phyloP scores from a whole-genome alignment of 2,329 filamentous ascomycete genomes.

The Nannizzia gypsea region DNA sequence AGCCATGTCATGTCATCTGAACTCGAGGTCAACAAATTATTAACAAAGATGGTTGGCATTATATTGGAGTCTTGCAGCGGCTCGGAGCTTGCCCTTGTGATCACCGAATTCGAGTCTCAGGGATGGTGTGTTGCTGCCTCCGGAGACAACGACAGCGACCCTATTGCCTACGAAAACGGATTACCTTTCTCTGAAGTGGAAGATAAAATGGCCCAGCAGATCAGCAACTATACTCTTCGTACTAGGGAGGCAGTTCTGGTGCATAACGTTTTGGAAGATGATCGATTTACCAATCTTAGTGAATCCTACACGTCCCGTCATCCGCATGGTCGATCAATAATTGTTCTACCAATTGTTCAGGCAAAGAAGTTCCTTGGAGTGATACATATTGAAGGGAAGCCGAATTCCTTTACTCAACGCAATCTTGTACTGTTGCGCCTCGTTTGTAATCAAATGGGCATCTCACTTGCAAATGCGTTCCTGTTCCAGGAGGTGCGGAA shows the following conservation, averaged over 20 bases:
- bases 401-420: slow-evolving; percentile 53
- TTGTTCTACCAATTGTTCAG: slow-evolving; percentile 52
- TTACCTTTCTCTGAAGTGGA: slow-evolving; percentile 46
- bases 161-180: slow-evolving; percentile 42
- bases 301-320: slow-evolving; percentile 45
- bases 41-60: slow-evolving; percentile 53
- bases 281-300: slow-evolving; percentile 51
- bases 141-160: slow-evolving; percentile 45
- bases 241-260: slow-evolving; percentile 53
- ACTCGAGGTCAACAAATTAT: slow-evolving; percentile 49
- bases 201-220: slow-evolving; percentile 49
- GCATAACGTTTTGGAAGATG: slow-evolving; percentile 52
- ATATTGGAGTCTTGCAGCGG: slow-evolving; percentile 52
- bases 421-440: slow-evolving; percentile 42
- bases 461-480: slow-evolving; percentile 52
- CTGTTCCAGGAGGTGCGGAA: slow-evolving; percentile 51
- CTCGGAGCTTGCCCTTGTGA: slow-evolving; percentile 49
- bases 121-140: slow-evolving; percentile 52
- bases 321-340: slow-evolving; percentile 48
- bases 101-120: slow-evolving; percentile 45
- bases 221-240: slow-evolving; percentile 50
- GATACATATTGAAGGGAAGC: slow-evolving; percentile 51
- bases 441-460: slow-evolving; percentile 52
- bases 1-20: slow-evolving; percentile 55
- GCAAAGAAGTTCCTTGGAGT: slow-evolving; percentile 48